A percentile compares a stretch with the other conserved stretches of the same genome.
Evolutionary conservation across 169 alveolate species (phyloP).

Genomic region (Cyclospora cayetanensis): DNA sequence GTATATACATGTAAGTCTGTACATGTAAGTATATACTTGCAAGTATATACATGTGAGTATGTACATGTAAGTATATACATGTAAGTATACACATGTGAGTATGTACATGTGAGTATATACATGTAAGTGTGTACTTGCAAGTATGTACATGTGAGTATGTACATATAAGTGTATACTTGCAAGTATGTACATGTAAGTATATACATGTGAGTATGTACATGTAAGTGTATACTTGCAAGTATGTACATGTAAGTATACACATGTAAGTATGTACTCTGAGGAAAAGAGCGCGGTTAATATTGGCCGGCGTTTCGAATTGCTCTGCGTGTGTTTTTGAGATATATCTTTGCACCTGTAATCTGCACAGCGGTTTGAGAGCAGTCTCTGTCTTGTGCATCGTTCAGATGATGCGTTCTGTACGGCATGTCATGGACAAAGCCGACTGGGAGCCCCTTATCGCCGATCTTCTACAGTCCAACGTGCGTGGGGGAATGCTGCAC

Average conservation of each 20-base stretch:
- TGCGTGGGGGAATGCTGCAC: slow-evolving; percentile 84
- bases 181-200: too few species aligned
- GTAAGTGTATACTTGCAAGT: background rate
- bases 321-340: background rate
- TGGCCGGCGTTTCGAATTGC: background rate
- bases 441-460: slow-evolving; percentile 92
- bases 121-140: too few species aligned
- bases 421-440: slow-evolving; percentile 87
- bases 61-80: background rate
- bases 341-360: background rate
- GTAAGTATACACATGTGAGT: too few species aligned
- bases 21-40: too few species aligned
- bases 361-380: too few species aligned
- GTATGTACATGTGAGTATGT: too few species aligned
- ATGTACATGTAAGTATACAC: background rate
- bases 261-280: background rate
- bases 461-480: slow-evolving; percentile 87
- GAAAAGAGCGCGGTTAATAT: background rate
- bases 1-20: too few species aligned
- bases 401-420: slow-evolving; percentile 90
- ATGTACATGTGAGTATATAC: too few species aligned
- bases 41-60: too few species aligned
- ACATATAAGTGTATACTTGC: too few species aligned
- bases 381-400: background rate
- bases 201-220: too few species aligned